Evolutionary conservation across 2,329 filamentous ascomycete species (phyloP).

Genomic region (Amesomyces nigricolor): DNA sequence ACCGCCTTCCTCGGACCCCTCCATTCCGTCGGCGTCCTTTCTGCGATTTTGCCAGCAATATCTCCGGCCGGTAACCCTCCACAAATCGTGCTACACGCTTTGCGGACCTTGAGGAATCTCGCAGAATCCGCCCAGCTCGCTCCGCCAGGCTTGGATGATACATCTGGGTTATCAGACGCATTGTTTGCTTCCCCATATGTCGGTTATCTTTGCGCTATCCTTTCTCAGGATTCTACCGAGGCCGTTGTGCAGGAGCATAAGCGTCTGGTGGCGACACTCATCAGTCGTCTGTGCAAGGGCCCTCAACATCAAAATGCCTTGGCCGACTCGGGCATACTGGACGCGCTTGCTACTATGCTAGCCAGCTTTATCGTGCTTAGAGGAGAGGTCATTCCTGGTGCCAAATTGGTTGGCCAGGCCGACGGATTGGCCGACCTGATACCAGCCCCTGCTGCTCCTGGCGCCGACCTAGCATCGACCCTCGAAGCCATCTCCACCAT

Average conservation of each 20-base stretch:
- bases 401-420: constrained; percentile 48
- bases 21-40: constrained; percentile 60
- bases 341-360: constrained; percentile 69
- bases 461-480: constrained; percentile 59
- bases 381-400: constrained; percentile 62
- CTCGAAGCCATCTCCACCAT: constrained; percentile 73
- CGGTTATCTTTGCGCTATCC: constrained; percentile 57
- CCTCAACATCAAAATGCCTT: constrained; percentile 67
- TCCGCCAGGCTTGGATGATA: constrained; percentile 39
- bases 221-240: constrained; percentile 52
- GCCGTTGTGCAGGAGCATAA: constrained; percentile 57
- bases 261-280: constrained; percentile 51
- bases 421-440: constrained; percentile 53
- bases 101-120: constrained; percentile 69
- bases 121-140: constrained; percentile 58
- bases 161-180: constrained; percentile 51
- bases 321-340: constrained; percentile 66
- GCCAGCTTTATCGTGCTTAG: constrained; percentile 63
- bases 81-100: constrained; percentile 64
- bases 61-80: constrained; percentile 59
- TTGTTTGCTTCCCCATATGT: constrained; percentile 61
- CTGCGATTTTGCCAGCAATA: constrained; percentile 64
- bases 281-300: constrained; percentile 58
- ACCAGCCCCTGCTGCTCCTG: constrained; percentile 55
- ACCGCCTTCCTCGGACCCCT: constrained; percentile 72